Base-by-base conservation (phyloP, 1,139 yeast genomes). In the Saccharomyces hybrid region DNA sequence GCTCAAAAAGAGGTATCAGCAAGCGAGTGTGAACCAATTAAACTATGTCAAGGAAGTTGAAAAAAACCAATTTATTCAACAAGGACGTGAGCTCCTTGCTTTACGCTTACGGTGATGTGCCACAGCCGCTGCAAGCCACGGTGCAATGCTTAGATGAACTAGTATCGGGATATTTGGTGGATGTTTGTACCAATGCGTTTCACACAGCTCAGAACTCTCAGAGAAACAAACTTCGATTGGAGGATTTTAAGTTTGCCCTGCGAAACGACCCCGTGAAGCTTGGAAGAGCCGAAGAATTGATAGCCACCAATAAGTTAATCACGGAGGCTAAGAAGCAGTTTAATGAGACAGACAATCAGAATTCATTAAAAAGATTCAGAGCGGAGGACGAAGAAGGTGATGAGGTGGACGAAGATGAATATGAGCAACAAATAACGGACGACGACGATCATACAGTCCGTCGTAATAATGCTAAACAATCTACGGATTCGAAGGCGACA, bases 21-120 rank as follows among this genome's bases (percentile, higher is more conserved):
- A 38, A 14, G 42, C 42, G 42, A 38, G 42, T 38, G 42, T 14
- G 25, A 14, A 8, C 42, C 7, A 16, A 11, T 8, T 38, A 38
- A 42, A 26, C 14, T 11, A 68, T 68, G 71, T 68, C 72, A 0
- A 68, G 67, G 52, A 66, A 67, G 48, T 56, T 71, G 38, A 73
- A 70, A 62, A 71, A 64, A 60, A 65, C 73, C 70, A 78, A 66
- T 65, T 71, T 82, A 16, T 85, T 85, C 70, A 74, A 83, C 30
- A 81, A 78, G 52, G 90, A 85, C 63, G 83, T 87, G 31, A 86
- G 86, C 62, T 82, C 89, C 9, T 73, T 91, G 50, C 74, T 91
- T 56, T 91, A 83, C 65, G 91, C 97, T 0, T 83, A 84, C 67
- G 98, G 98, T 0, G 98, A 91, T 66, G 87, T 84, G 1, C 80